Percentiles rank a stretch among this genome's conserved stretches.
phyloP scores from a whole-genome alignment of 768 basidiomycete genomes.

The Nidularia pulvinata region DNA sequence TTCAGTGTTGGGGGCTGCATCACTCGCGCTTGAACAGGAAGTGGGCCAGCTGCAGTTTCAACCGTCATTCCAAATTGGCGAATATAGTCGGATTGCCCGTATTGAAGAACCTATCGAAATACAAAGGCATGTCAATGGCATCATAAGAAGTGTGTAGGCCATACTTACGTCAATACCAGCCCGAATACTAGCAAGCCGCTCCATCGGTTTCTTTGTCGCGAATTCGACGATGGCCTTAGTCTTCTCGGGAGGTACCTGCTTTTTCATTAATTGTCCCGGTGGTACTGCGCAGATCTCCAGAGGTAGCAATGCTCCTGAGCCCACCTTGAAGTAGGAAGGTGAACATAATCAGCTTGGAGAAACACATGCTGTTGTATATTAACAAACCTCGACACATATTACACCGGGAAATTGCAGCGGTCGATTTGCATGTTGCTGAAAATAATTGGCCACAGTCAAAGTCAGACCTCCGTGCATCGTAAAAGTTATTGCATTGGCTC shows the following conservation, averaged over 20 bases:
- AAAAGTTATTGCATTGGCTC: conserved; percentile 52
- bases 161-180: conserved; percentile 46
- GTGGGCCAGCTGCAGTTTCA: conserved; percentile 38
- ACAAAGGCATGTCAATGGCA: not conserved
- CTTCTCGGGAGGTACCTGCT: conserved; percentile 67
- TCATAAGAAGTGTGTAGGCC: not conserved
- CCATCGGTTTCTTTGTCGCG: conserved; percentile 60
- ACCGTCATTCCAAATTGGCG: conserved; percentile 69
- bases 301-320: conserved; percentile 61
- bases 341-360: not conserved
- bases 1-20: conserved; percentile 61
- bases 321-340: conserved; percentile 40
- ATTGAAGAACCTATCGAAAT: conserved; percentile 45
- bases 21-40: conserved; percentile 55
- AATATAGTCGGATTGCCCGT: conserved; percentile 74
- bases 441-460: conserved; percentile 14
- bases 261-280: conserved; percentile 67
- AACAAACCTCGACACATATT: conserved; percentile 51
- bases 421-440: conserved; percentile 13
- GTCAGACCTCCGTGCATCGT: conserved; percentile 39
- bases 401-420: conserved; percentile 44
- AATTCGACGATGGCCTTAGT: conserved; percentile 64
- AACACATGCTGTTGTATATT: not conserved
- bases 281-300: conserved; percentile 66
- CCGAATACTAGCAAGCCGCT: conserved; percentile 53